phyloP scores from a whole-genome alignment of 768 basidiomycete genomes.

The Suillus americanus region DNA sequence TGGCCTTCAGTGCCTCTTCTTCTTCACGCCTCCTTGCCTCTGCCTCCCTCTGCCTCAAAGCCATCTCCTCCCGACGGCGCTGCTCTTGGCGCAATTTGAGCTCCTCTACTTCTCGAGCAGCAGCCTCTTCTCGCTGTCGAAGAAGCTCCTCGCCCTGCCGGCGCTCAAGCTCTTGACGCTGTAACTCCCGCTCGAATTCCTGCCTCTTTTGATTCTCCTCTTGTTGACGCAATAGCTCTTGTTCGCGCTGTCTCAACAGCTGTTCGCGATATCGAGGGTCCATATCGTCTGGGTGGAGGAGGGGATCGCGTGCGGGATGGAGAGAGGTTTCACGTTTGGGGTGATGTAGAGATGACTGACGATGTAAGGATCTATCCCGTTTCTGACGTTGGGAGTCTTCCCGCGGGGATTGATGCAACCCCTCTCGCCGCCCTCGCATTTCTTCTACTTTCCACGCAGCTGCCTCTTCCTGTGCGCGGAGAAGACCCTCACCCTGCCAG shows the following conservation, averaged over 20 bases:
- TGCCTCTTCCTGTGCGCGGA: background rate
- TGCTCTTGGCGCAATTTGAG: background rate
- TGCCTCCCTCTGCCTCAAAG: background rate
- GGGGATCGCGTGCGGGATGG: background rate
- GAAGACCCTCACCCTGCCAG: background rate
- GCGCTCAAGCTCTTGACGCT: conserved; percentile 2
- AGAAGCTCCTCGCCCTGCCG: background rate
- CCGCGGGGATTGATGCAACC: background rate
- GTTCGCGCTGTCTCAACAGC: background rate
- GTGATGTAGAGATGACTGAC: background rate
- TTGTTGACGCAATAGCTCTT: background rate
- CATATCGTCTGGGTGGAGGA: background rate
- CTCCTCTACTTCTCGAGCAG: background rate
- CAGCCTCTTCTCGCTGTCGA: background rate
- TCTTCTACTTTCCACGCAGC: background rate
- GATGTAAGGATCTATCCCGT: background rate
- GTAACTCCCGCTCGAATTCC: background rate
- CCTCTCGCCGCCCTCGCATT: background rate
- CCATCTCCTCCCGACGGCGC: background rate
- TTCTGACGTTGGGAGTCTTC: background rate
- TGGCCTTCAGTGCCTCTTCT: background rate
- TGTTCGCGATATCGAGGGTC: background rate
- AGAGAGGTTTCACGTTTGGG: background rate
- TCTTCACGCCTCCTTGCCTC: background rate
- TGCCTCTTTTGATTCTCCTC: background rate